A percentile compares a stretch with the other conserved stretches of the same genome.
phyloP scores from a whole-genome alignment of 176 grass and related monocot species.

The Themeda triandra region DNA sequence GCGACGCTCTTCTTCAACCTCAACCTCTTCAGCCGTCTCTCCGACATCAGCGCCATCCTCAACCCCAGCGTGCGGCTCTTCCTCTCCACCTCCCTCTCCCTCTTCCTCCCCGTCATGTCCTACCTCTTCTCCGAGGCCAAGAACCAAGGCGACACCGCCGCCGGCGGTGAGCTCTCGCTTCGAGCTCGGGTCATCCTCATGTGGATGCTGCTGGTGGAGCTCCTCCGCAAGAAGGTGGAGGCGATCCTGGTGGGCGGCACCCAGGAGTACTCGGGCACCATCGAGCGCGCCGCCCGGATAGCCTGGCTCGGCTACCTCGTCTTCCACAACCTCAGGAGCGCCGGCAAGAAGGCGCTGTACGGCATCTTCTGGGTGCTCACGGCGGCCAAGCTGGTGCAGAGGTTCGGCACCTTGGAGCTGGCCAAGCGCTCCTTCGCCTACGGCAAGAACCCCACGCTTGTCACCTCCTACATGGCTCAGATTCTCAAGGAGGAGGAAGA shows the following conservation, averaged over 20 bases:
- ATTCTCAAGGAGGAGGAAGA: background rate
- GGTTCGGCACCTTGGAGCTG: background rate
- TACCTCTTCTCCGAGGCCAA: conserved; percentile 23
- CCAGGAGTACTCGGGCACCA: background rate
- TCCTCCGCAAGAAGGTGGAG: background rate
- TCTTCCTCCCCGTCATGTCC: conserved; percentile 29
- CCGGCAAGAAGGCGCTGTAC: background rate
- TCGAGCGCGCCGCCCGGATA: background rate
- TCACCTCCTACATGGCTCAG: background rate
- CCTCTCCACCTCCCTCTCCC: background rate
- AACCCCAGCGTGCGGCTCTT: background rate
- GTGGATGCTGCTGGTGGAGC: background rate
- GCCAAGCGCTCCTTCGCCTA: background rate
- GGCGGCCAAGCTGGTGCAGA: background rate
- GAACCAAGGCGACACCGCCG: background rate
- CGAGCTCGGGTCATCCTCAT: background rate
- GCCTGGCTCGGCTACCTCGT: background rate
- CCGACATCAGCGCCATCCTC: background rate
- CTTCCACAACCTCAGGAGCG: background rate
- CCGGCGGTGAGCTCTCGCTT: background rate
- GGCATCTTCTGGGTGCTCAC: background rate
- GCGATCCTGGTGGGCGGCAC: background rate
- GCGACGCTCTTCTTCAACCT: background rate
- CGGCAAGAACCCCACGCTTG: background rate
- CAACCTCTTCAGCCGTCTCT: conserved; percentile 3